Base-by-base conservation (phyloP, 2,329 filamentous ascomycete genomes). In the Penicillium freii region DNA sequence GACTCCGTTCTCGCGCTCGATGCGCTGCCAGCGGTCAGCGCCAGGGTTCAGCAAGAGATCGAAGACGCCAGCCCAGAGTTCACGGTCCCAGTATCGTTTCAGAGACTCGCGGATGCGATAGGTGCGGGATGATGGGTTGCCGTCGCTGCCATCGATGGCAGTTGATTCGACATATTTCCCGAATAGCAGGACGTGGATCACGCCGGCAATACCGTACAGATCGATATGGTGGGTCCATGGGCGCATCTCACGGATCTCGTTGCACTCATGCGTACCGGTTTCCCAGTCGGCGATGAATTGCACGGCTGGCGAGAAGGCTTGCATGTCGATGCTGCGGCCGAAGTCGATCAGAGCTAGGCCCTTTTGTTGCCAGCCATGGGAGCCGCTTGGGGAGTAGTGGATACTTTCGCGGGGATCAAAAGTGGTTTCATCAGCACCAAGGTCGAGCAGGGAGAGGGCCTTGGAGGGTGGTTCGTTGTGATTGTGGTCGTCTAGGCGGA, bases 201-300 rank as follows among this genome's bases (percentile, higher is more conserved):
- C 90, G 5, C 91, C 92, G 0, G 94, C 94, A 0, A 97, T 82
- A 13, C 94, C 94, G 73, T 96, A 91, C 68, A 97, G 95, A 78
- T 99, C 94, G 64, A 97, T 91, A 73, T 99, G 94, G 80, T 92
- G 97, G 1, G 93, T 97, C 94, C 94, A 99, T 0, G 92, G 92
- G 1, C 93, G 84, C 56, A 91, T 84, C 77, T 99, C 93, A 46
- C 92, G 88, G 84, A 97, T 96, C 80, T 99, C 94, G 19, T 90
- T 88, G 74, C 94, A 99, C 75, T 99, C 94, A 51, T 91, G 88
- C 25, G 89, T 83, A 17, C 84, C 85, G 0, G 91, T 92, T 74
- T 94, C 90, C 94, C 94, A 99, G 77, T 99, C 94, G 0, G 93
- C 94, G 58, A 97, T 86, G 79, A 99, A 99, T 64, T 88, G 87